Evolutionary conservation across 2,329 filamentous ascomycete species (phyloP).

Genomic region (Immersiporthe knoxdaviesiana): DNA sequence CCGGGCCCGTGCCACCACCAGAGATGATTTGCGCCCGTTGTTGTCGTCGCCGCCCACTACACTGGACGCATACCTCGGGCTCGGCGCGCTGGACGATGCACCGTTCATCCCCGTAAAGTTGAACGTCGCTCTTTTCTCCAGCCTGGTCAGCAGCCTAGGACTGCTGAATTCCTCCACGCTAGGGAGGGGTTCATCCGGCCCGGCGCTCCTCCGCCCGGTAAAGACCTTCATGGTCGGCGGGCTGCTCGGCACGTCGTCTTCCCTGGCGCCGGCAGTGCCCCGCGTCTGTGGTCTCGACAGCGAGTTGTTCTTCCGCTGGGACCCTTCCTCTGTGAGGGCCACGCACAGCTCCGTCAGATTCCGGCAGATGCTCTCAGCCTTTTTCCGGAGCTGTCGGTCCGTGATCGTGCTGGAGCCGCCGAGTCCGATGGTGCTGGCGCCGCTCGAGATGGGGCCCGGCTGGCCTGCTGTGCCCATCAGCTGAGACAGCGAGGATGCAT

Average conservation of each 20-base stretch:
- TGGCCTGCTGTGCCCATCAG: slow-evolving; percentile 77
- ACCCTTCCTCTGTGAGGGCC: slow-evolving; percentile 69
- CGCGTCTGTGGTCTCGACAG: slow-evolving; percentile 31
- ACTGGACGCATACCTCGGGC: slow-evolving; percentile 44
- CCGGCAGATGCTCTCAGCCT: slow-evolving; percentile 90
- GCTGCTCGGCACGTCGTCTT: slow-evolving; percentile 42
- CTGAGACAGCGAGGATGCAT: slow-evolving; percentile 77
- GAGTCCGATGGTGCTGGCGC: slow-evolving; percentile 63
- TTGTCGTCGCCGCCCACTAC: slow-evolving; percentile 44
- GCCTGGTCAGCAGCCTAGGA: slow-evolving; percentile 52
- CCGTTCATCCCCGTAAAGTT: slow-evolving; percentile 38
- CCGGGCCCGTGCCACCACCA: slow-evolving; percentile 47
- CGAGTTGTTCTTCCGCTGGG: slow-evolving; percentile 39
- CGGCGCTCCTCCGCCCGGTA: slow-evolving; percentile 44
- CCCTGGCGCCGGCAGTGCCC: slow-evolving; percentile 28
- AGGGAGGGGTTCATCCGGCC: slow-evolving; percentile 44
- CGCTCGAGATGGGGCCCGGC: slow-evolving; percentile 69
- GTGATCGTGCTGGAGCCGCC: slow-evolving; percentile 54
- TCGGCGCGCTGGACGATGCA: slow-evolving; percentile 43
- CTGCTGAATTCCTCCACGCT: slow-evolving; percentile 44
- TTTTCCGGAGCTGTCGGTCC: slow-evolving; percentile 85
- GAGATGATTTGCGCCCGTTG: slow-evolving; percentile 55
- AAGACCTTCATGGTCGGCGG: slow-evolving; percentile 50
- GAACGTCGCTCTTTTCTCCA: slow-evolving; percentile 57
- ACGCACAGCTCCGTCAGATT: slow-evolving; percentile 92